Base-by-base conservation (phyloP, 2,329 filamentous ascomycete species). In the Talaromyces sp. region DNA sequence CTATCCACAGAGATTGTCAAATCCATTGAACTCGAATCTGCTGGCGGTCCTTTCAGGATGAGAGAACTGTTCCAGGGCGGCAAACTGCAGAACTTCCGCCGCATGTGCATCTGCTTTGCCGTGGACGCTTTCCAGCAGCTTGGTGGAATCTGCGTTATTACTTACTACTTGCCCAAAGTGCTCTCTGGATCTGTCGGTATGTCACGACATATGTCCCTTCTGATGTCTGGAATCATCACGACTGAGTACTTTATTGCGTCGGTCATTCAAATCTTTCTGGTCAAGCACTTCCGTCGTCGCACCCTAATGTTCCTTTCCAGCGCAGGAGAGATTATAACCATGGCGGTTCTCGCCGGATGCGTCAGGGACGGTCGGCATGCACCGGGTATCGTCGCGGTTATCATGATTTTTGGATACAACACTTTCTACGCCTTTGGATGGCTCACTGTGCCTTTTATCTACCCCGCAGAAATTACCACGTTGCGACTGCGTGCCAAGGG, bases 291-390 rank as follows among this genome's bases (percentile, higher is more conserved):
- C 66, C 84, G 83, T 7, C 78, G 83, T 4, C 75, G 84, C 4
- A 83, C 83, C 69, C 76, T 86, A 72, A 82, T 86, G 78, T 78
- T 86, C 69, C 7, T 54, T 2, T 84, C 79, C 67, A 78, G 81
- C 0, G 74, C 77, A 1, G 80, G 81, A 0, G 81, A 83, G 69
- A 76, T 79, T 7, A 73, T 82, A 66, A 83, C 83, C 68, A 82
- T 81, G 0, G 72, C 82, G 18, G 76, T 80, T 23, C 73, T 83
- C 18, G 72, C 77, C 1, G 79, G 76, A 65, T 76, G 74, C 8
- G 35, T 44, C 5, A 18, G 8, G 11, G 37, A 28, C 16, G 50
- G 57, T 16, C 60, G 59, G 25, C 48, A 37, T 14, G 25, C 40
- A 4, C 62, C 68, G 4, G 68, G 66, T 9, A 65, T 61, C 48